These are phyloP conservation scores for Taiozyma sp. DNA, from an alignment of 1,139 yeast species.

Conservation along the genomic window DNA sequence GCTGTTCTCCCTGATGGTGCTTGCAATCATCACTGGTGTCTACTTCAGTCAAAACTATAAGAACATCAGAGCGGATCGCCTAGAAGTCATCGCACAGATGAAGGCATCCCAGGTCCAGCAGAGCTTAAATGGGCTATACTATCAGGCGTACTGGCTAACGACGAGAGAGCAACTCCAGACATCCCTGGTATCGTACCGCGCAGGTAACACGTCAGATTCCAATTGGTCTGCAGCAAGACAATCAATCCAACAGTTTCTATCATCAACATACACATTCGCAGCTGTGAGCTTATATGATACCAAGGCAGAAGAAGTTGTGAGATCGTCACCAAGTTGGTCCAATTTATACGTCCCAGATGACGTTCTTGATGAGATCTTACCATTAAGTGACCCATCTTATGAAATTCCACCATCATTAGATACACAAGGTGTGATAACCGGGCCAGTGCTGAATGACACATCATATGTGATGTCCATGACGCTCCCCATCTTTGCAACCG, in stretches of 20 bases:
- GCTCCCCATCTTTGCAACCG: conserved; percentile 66
- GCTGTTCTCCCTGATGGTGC: conserved; percentile 62
- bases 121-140: conserved; percentile 54
- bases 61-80: conserved; percentile 58
- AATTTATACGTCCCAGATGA: conserved; percentile 28
- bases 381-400: conserved; percentile 36
- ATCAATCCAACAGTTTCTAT: conserved; percentile 52
- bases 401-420: conserved; percentile 40
- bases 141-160: conserved; percentile 68
- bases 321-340: conserved; percentile 34
- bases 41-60: conserved; percentile 66
- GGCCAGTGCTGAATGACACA: conserved; percentile 47
- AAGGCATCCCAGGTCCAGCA: conserved; percentile 78
- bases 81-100: conserved; percentile 72
- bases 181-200: conserved; percentile 57
- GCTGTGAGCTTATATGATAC: conserved; percentile 66
- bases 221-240: conserved; percentile 38
- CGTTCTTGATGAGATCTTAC: conserved; percentile 37
- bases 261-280: conserved; percentile 58
- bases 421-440: conserved; percentile 43
- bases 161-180: conserved; percentile 53
- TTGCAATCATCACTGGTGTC: conserved; percentile 77
- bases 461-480: conserved; percentile 33
- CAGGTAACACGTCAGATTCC: conserved; percentile 59
- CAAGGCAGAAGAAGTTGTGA: conserved; percentile 31